These are phyloP conservation scores for Pseudocercospora fijiensis DNA, from an alignment of 2,329 filamentous ascomycete genomes.

Conservation along the genomic window DNA sequence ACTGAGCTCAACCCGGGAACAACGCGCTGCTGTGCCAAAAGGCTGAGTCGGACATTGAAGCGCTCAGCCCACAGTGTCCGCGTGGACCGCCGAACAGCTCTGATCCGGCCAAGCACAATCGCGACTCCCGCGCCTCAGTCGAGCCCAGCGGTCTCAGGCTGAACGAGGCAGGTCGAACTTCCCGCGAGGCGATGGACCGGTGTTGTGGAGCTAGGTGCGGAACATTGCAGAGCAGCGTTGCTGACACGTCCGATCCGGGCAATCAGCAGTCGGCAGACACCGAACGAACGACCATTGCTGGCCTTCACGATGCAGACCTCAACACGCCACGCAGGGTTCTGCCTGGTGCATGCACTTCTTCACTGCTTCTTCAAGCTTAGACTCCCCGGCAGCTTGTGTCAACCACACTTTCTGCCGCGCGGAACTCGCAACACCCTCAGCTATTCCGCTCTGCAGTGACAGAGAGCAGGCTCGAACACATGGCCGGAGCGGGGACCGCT, in stretches of 20 bases:
- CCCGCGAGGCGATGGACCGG: background rate
- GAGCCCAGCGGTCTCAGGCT: background rate
- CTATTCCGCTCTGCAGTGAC: constrained; percentile 22
- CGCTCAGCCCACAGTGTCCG: background rate
- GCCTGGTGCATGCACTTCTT: constrained; percentile 12
- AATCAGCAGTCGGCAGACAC: constrained; percentile 19
- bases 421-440: constrained; percentile 19
- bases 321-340: constrained; percentile 15
- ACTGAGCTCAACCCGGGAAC: constrained; percentile 22
- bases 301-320: constrained; percentile 14
- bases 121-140: background rate
- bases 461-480: constrained; percentile 22
- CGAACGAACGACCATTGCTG: constrained; percentile 20
- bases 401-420: constrained; percentile 22
- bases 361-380: constrained; percentile 7
- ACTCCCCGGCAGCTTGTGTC: constrained; percentile 16
- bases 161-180: background rate
- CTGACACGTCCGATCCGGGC: constrained; percentile 26
- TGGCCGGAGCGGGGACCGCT: constrained; percentile 22
- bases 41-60: background rate
- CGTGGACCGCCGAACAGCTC: background rate
- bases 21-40: background rate
- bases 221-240: constrained; percentile 15
- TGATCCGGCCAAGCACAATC: background rate
- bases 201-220: constrained; percentile 12